phyloP scores from a whole-genome alignment of 306 rosid genomes.

The Trifolium repens region DNA sequence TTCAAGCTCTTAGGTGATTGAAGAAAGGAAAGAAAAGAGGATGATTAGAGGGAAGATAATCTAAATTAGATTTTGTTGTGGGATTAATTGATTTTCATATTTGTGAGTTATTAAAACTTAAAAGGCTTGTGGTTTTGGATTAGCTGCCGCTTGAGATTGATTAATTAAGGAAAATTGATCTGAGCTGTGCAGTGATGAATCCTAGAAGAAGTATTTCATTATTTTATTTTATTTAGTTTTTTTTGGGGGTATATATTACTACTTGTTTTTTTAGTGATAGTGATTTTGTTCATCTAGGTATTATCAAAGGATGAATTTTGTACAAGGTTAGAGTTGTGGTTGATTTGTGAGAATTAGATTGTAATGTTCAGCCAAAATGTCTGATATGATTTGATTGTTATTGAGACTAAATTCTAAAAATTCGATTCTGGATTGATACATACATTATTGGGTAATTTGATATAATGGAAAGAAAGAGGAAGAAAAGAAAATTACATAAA shows the following conservation, averaged over 20 bases:
- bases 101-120: constrained; percentile 22
- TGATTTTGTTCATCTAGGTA: constrained; percentile 45
- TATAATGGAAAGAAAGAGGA: too few relatives aligned
- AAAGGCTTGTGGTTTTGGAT: constrained; percentile 42
- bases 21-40: not conserved
- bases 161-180: constrained; percentile 41
- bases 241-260: constrained; percentile 42
- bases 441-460: too few relatives aligned
- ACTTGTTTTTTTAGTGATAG: constrained; percentile 45
- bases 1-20: constrained; percentile 48
- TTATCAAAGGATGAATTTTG: constrained; percentile 42
- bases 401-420: constrained; percentile 32
- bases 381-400: not conserved
- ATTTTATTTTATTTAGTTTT: constrained; percentile 12
- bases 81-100: constrained; percentile 26
- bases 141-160: constrained; percentile 64
- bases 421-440: constrained; percentile 9
- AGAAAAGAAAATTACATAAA: too few relatives aligned
- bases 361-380: constrained; percentile 31
- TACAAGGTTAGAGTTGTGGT: constrained; percentile 34
- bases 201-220: constrained; percentile 25
- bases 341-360: constrained; percentile 44
- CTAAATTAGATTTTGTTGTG: constrained; percentile 19
- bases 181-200: constrained; percentile 61
- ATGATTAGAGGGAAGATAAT: constrained; percentile 30